Base-by-base conservation (phyloP, 345 rosid species). In the Carallia brachiata region DNA sequence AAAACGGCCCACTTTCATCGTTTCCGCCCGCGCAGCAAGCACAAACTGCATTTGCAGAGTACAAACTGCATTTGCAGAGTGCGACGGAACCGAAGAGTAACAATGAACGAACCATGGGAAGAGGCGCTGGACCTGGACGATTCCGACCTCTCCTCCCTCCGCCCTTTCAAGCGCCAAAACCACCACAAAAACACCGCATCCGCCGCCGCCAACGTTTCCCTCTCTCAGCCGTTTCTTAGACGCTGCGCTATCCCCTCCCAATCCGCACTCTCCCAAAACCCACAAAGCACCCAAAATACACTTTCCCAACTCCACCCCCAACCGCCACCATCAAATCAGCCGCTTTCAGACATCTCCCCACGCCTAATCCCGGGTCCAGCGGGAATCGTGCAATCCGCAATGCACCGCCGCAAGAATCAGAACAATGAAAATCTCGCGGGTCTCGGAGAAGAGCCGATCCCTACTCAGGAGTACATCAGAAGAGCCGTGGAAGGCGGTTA, bases 401-500 rank as follows among this genome's bases (percentile, higher is more conserved):
- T 55, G 59, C 9, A 55, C 10, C 59, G 59, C 59, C 59, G 31
- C 30, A 23, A 23, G 15, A 19, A 23, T 23, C 59, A 23, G 13
- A 55, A 7, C 59, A 13, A 44, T 12, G 50, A 13, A 44, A 44
- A 10, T 44, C 50, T 12, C 5, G 50, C 3, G 50, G 50, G 50
- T 3, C 50, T 44, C 5, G 50, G 50, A 12, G 59, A 55, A 23
- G 31, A 55, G 12, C 59, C 59, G 5, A 55, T 55, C 23, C 59
- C 59, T n/a, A 55, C 59, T 55, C 59, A 55, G 30, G 59, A 55
- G 59, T 55, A 55, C 59, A 55, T 55, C 27, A 55, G 30, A 28
- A 19, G 59, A 19, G 59, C 59, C 0, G 59, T 23, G 10, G 59
- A 55, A 28, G 59, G 30, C 31, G 5, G 59, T 7, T 8, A 7